Conservation (phyloP, 164 flowering plant genomes). For the Amborella trichopoda region DNA sequence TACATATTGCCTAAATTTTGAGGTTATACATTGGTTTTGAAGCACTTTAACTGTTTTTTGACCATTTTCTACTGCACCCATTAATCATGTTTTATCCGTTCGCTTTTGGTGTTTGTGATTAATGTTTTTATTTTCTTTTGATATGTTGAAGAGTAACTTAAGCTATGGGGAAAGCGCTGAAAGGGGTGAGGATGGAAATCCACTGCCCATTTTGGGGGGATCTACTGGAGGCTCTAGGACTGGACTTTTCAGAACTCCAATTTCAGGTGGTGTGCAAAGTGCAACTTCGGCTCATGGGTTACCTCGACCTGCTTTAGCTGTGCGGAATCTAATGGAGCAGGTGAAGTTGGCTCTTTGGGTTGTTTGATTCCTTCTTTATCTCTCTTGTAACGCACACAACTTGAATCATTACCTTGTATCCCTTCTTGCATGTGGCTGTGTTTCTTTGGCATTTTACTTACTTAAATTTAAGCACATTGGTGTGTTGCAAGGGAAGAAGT, state of each 20-base stretch:
- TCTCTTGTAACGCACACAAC: neutral
- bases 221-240: slow-evolving; percentile 60
- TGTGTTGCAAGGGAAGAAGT: too few species aligned
- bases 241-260: slow-evolving; percentile 96
- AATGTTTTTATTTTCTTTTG: neutral
- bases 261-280: slow-evolving; percentile 99
- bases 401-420: neutral
- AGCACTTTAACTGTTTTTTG: too few species aligned
- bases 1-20: too few species aligned
- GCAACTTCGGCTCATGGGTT: slow-evolving; percentile 98
- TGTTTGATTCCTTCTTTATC: too few species aligned
- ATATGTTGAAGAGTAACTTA: slow-evolving; percentile 41
- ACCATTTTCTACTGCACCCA: too few species aligned
- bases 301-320: slow-evolving; percentile 95
- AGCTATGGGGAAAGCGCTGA: slow-evolving; percentile 15
- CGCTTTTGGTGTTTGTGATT: too few species aligned
- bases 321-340: slow-evolving; percentile 99
- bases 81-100: too few species aligned
- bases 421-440: neutral
- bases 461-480: too few species aligned
- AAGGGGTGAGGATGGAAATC: slow-evolving; percentile 15
- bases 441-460: too few species aligned
- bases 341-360: slow-evolving; percentile 23
- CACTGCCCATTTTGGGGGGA: slow-evolving; percentile 20
- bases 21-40: too few species aligned